Evolutionary conservation across 1,139 yeast genomes (phyloP).

Genomic region (Yarrowia galli): DNA sequence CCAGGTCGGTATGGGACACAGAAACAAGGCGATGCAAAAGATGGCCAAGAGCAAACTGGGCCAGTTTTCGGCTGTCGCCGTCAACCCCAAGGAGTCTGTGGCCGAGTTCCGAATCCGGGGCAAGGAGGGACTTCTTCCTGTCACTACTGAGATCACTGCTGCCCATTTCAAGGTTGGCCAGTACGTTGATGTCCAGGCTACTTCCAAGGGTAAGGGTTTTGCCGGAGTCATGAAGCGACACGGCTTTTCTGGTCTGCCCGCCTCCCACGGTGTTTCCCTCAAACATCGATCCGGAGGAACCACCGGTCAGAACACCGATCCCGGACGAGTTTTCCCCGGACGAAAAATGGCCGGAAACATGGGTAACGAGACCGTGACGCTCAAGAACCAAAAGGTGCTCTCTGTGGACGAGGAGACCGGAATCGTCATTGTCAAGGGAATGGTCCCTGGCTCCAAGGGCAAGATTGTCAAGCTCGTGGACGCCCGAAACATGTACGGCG

Average conservation of each 20-base stretch:
- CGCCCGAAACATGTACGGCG: constrained; percentile 58
- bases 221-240: constrained; percentile 98
- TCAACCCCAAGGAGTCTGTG: constrained; percentile 79
- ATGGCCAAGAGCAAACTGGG: constrained; percentile 71
- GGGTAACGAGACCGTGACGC: constrained; percentile 81
- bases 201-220: constrained; percentile 94
- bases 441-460: constrained; percentile 89
- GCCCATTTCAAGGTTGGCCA: constrained; percentile 87
- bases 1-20: constrained; percentile 73
- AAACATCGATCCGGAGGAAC: constrained; percentile 98
- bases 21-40: constrained; percentile 69
- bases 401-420: constrained; percentile 84
- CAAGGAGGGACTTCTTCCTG: constrained; percentile 68
- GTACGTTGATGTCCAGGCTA: constrained; percentile 77
- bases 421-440: constrained; percentile 83
- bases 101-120: constrained; percentile 81
- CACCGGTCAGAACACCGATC: constrained; percentile 92
- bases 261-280: constrained; percentile 94
- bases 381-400: constrained; percentile 76
- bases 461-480: constrained; percentile 78
- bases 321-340: constrained; percentile 96
- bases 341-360: constrained; percentile 98
- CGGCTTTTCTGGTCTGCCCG: constrained; percentile 88
- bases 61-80: constrained; percentile 80
- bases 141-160: constrained; percentile 81